These are phyloP conservation scores for Potentilla sterilis DNA, from an alignment of 306 rosid genomes.

Conservation along the genomic window DNA sequence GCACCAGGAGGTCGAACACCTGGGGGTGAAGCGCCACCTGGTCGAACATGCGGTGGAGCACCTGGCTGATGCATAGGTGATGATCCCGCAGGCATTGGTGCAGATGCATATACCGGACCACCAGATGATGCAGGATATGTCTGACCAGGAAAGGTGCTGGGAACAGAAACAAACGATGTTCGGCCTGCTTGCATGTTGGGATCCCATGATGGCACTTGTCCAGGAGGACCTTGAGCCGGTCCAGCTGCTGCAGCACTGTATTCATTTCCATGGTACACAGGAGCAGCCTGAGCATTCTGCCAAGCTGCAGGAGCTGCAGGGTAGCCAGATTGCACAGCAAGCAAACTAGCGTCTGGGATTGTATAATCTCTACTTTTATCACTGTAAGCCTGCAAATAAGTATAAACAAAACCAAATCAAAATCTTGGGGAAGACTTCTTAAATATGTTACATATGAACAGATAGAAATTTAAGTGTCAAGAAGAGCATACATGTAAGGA, in stretches of 20 bases:
- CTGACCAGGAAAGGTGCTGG: constrained; percentile 55
- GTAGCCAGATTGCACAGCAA: constrained; percentile 38
- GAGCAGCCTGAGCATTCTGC: constrained; percentile 51
- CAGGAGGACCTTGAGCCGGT: constrained; percentile 55
- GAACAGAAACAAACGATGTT: constrained; percentile 43
- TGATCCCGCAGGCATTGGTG: constrained; percentile 50
- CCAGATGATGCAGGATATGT: constrained; percentile 41
- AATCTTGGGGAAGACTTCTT: constrained; percentile 13
- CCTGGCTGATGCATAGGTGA: constrained; percentile 45
- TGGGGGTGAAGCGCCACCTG: constrained; percentile 44
- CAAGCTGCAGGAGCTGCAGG: constrained; percentile 39
- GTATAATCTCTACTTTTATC: constrained; percentile 83
- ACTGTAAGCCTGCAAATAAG: constrained; percentile 63
- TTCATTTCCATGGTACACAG: constrained; percentile 44
- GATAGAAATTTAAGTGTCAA: constrained; percentile 48
- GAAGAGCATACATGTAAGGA: constrained; percentile 65
- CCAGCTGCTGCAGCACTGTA: constrained; percentile 32
- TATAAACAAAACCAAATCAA: constrained; percentile 11
- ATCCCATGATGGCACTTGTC: constrained; percentile 76
- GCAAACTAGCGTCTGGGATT: constrained; percentile 44
- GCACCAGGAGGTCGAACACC: constrained; percentile 37
- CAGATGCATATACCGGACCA: constrained; percentile 42
- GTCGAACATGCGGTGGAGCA: constrained; percentile 30
- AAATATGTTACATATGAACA: constrained; percentile 14
- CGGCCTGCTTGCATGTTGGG: constrained; percentile 50